Percentiles rank a stretch among this genome's conserved stretches.
Evolutionary conservation across 1,284 basidiomycete genomes (phyloP).

Genomic region (Microbotryomycetes sp.): DNA sequence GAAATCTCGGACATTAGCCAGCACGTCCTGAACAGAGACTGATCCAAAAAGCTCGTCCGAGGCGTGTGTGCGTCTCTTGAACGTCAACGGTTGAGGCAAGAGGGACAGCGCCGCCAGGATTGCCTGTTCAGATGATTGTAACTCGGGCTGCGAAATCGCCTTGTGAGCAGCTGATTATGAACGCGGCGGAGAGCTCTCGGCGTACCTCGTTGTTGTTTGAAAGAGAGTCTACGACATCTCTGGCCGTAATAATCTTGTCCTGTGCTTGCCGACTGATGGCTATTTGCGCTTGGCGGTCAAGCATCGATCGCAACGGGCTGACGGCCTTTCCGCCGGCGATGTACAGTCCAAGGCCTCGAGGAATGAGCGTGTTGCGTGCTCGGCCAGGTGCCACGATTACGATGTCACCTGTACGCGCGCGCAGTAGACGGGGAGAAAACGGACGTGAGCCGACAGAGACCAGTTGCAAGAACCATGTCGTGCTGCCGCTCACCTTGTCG

Average conservation of each 20-base stretch:
- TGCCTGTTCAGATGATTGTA: slow-evolving; percentile 1
- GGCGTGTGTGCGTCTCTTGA: slow-evolving; percentile 15
- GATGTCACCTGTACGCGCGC: background rate
- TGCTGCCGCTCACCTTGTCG: background rate
- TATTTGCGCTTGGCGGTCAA: background rate
- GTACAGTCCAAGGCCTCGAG: slow-evolving; percentile 8
- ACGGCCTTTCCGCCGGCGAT: slow-evolving; percentile 16
- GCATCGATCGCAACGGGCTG: slow-evolving; percentile 10
- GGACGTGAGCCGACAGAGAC: background rate
- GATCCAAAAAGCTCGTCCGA: slow-evolving; percentile 24
- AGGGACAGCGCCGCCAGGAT: slow-evolving; percentile 7
- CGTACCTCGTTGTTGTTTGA: background rate
- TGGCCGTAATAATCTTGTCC: background rate
- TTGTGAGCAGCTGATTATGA: background rate
- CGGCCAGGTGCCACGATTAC: slow-evolving; percentile 13
- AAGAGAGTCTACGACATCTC: background rate
- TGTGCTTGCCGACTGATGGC: background rate
- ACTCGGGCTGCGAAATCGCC: slow-evolving; percentile 3
- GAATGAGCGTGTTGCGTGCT: slow-evolving; percentile 20
- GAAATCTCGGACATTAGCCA: slow-evolving; percentile 1
- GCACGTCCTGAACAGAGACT: slow-evolving; percentile 17
- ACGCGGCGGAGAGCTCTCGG: too few species aligned
- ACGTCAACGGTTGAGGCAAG: slow-evolving; percentile 6
- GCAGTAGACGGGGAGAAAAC: background rate
- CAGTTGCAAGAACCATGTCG: too few species aligned